phyloP scores from a whole-genome alignment of 1,139 yeast species.

The Meyerozyma carpophila region DNA sequence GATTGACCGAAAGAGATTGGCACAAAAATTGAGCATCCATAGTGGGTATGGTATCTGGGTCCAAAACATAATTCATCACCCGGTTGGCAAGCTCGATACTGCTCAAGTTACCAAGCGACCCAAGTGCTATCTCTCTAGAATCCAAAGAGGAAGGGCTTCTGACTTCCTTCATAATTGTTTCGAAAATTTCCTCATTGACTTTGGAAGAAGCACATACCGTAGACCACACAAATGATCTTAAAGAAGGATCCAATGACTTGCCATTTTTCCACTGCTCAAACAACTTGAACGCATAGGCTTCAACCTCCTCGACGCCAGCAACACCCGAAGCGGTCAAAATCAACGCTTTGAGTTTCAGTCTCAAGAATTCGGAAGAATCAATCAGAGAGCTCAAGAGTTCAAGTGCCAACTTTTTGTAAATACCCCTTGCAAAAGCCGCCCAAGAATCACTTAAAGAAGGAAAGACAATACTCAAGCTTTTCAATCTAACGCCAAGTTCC shows the following conservation, averaged over 20 bases:
- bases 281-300: constrained; percentile 37
- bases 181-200: constrained; percentile 41
- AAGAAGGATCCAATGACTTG: constrained; percentile 45
- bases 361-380: constrained; percentile 30
- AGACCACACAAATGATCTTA: constrained; percentile 48
- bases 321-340: constrained; percentile 49
- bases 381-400: constrained; percentile 27
- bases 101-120: constrained; percentile 56
- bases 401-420: constrained; percentile 39
- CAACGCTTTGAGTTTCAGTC: constrained; percentile 46
- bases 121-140: constrained; percentile 60
- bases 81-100: constrained; percentile 28
- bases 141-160: constrained; percentile 57
- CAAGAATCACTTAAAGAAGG: constrained; percentile 39
- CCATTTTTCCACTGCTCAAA: constrained; percentile 36
- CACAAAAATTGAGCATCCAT: constrained; percentile 69
- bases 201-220: constrained; percentile 41
- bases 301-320: constrained; percentile 44
- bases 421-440: constrained; percentile 29
- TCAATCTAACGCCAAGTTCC: constrained; percentile 46
- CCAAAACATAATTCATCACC: constrained; percentile 35
- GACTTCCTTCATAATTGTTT: constrained; percentile 45
- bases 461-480: constrained; percentile 41
- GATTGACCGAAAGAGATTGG: constrained; percentile 46
- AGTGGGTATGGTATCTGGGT: constrained; percentile 46